A percentile compares a stretch with the other conserved stretches of the same genome.
Evolutionary conservation across 2,329 filamentous ascomycete genomes (phyloP).

Genomic region (Nothomitra cinnamomea): DNA sequence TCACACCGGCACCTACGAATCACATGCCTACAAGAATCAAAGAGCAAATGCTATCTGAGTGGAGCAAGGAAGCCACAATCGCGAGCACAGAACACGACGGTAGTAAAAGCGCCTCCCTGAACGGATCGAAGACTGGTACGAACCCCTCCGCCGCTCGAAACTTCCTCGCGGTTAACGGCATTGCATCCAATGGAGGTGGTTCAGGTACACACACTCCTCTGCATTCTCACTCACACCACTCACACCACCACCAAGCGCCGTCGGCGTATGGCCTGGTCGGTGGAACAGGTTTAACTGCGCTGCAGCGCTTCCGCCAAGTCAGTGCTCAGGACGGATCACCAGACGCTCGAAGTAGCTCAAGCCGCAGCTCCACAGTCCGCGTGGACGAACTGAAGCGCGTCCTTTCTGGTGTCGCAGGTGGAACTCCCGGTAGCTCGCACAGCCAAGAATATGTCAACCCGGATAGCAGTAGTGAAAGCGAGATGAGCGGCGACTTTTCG

Average conservation of each 20-base stretch:
- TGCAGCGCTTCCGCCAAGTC: constrained; percentile 15
- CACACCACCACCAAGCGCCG: constrained; percentile 12
- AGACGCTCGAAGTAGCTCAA: constrained; percentile 21
- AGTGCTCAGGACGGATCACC: constrained; percentile 22
- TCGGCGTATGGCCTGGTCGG: constrained; percentile 21
- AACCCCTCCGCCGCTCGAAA: constrained; percentile 30
- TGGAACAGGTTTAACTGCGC: not conserved
- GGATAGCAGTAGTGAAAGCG: constrained; percentile 27
- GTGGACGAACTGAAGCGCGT: constrained; percentile 31
- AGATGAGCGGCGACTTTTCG: constrained; percentile 24
- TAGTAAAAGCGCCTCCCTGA: constrained; percentile 57
- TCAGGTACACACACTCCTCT: constrained; percentile 1
- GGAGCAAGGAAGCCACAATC: constrained; percentile 61
- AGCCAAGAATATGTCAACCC: constrained; percentile 18
- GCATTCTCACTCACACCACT: constrained; percentile 9
- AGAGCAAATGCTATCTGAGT: constrained; percentile 62
- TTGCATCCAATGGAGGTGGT: constrained; percentile 16
- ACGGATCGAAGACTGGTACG: constrained; percentile 53
- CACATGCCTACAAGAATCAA: constrained; percentile 48
- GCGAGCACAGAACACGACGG: constrained; percentile 47
- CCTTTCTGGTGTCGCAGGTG: constrained; percentile 24
- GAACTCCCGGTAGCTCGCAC: not conserved
- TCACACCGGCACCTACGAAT: constrained; percentile 16
- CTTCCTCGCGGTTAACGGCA: constrained; percentile 38
- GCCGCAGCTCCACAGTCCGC: constrained; percentile 27